Evolutionary conservation across 345 rosid genomes (phyloP), one percentile per base, ranked within the genome.

Genomic region (Salix exigua): DNA sequence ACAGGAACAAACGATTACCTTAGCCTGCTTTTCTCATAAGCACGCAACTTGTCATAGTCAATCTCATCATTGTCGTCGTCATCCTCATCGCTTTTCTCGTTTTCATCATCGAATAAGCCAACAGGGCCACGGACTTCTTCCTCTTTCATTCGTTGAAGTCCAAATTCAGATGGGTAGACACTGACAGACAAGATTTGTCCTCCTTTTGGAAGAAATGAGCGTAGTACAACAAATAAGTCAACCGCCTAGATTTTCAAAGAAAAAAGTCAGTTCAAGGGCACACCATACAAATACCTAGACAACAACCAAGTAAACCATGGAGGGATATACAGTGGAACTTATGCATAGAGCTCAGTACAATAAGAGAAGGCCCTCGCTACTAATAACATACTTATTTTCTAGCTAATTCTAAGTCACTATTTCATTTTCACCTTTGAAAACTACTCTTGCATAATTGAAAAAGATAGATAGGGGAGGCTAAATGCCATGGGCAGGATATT

Each of bases 111-210:
- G 72, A 93, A 91, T 38, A 91, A 83, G 33, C 89, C 97, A 80
- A 86, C 89, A 17, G 99, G 98, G n/a, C 98, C 99, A 68, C 79
- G 92, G 77, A 90, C 77, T 81, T 96, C 99, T 86, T 96, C 99
- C 82, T 92, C 97, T 87, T 90, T 87, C 97, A 96, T 96, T 2
- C 91, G 88, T 80, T 91, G 77, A 79, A 96, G 87, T 48, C 99
- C 98, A 70, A 96, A 92, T 53, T 96, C 99, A 8, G 98, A 85
- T 23, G 99, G 99, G 85, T 96, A 92, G 74, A 96, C 90, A 3
- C 93, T 67, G 48, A 96, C 95, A 1, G 95, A 92, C 78, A 87
- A 42, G 77, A 92, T 84, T 18, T 83, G 88, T 46, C 98, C 99
- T 71, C 83, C 94, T 85, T 89, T 92, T 14, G 97, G 97, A 11